Evolutionary conservation across 208 protist species (phyloP).

Genomic region (Acanthamoeba castellanii): DNA sequence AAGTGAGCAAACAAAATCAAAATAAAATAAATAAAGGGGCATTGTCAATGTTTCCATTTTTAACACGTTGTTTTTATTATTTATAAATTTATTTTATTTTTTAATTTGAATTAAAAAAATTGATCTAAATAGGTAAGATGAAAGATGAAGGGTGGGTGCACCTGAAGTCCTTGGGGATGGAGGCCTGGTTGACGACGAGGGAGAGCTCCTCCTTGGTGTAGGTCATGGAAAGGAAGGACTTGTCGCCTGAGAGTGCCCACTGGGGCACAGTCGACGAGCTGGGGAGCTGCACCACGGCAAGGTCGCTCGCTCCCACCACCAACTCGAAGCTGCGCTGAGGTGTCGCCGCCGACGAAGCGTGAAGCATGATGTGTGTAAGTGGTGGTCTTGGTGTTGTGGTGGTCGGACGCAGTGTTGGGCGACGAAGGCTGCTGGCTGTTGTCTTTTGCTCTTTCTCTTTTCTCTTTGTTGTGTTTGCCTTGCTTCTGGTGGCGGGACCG

Average conservation of each 20-base stretch:
- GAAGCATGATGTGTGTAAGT: not conserved
- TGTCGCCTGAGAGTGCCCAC: not conserved
- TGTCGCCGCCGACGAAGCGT: not conserved
- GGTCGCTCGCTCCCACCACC: slow-evolving; percentile 1
- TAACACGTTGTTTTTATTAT: not conserved
- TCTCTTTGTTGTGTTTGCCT: not conserved
- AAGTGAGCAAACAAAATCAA: not conserved
- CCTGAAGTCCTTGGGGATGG: slow-evolving; percentile 15
- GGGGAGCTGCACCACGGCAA: slow-evolving; percentile 38
- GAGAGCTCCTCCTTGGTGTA: slow-evolving; percentile 70
- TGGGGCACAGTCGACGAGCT: not conserved
- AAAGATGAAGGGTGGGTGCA: not conserved
- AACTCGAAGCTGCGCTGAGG: slow-evolving; percentile 41
- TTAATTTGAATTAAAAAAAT: too few relatives aligned
- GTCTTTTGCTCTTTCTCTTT: too few relatives aligned
- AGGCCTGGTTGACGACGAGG: not conserved
- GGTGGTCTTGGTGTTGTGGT: not conserved
- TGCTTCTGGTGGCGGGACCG: not conserved
- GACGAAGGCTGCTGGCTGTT: too few relatives aligned
- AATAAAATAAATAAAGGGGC: too few relatives aligned
- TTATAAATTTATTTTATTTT: not conserved
- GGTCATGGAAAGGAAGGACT: slow-evolving; percentile 52
- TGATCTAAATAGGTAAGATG: not conserved
- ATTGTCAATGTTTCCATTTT: not conserved
- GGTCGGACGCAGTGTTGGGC: too few relatives aligned